Evolutionary conservation across 768 basidiomycete species (phyloP), one percentile per base, ranked within the genome.

Genomic region (Pilatotrama ljubarskyi): DNA sequence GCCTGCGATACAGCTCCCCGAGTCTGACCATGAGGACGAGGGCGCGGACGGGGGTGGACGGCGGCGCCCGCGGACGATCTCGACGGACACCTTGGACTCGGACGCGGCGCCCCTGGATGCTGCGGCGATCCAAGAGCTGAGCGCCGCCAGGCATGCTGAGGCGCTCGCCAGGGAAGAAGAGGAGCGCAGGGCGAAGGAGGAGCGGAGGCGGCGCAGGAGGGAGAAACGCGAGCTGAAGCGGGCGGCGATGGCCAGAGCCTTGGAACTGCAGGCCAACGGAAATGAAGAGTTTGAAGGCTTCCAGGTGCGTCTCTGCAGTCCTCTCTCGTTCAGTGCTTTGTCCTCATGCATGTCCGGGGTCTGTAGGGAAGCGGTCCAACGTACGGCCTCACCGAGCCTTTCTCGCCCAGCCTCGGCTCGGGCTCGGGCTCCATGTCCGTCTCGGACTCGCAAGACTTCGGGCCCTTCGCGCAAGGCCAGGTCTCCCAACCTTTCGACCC

Each of bases 51-150:
- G 18, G 25, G 35, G 40, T 6, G 29, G 47, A 36, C 44, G 49
- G 40, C 40, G 59, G 51, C 46, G 66, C 6, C 22, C 61, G 38
- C 41, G 66, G 25, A 64, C 72, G n/a, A 51, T 70, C 5, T 71
- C 72, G 22, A 69, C 73, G 1, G 72, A 76, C 5, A 86, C 85
- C 5, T 79, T 88, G 42, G 89, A 90, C 71, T 84, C 85, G 0
- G 89, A 90, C 61, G 88, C 89, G 3, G 82, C 87, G 5, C 83
- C 83, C 0, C 74, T 91, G 14, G 86, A 87, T 51, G 71, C 82
- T 7, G 77, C 81, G 10, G 75, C 79, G 17, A 88, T 91, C 55
- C 80, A 77, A 51, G 76, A 76, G 26, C 66, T 86, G 37, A 79
- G 84, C 6, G 75, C 78, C 0, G 76, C 78, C 0, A 76, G 72